phyloP scores from a whole-genome alignment of 805 yeast genomes.

The Candida suzukii region DNA sequence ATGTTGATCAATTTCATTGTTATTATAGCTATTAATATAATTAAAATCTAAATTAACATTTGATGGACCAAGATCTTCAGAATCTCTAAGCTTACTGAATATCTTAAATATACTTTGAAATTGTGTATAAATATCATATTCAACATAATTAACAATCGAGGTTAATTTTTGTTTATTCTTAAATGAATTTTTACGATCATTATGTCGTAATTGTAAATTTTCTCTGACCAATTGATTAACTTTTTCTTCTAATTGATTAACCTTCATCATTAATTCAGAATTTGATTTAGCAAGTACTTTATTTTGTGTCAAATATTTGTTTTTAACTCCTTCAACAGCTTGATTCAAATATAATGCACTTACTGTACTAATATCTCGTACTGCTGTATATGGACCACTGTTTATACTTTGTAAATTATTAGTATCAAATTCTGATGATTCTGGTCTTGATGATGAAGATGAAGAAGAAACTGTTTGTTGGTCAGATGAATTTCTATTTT shows the following conservation, averaged over 20 bases:
- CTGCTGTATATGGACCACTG: neutral
- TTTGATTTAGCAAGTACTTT: conserved; percentile 54
- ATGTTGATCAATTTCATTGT: too few relatives aligned
- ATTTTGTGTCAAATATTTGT: conserved; percentile 39
- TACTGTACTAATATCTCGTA: neutral
- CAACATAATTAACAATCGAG: conserved; percentile 31
- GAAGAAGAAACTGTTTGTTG: neutral
- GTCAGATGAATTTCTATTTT: neutral
- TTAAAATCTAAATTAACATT: conserved; percentile 2
- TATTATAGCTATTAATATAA: too few relatives aligned
- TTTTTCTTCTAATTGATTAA: conserved; percentile 46
- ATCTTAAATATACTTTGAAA: conserved; percentile 38
- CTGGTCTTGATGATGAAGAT: conserved; percentile 1
- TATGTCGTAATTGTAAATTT: conserved; percentile 19
- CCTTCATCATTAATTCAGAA: conserved; percentile 41
- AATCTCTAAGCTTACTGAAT: conserved; percentile 32
- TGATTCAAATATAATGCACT: neutral
- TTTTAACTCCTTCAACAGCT: conserved; percentile 7
- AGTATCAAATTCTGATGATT: neutral
- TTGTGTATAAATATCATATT: conserved; percentile 31
- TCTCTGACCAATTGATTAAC: conserved; percentile 21
- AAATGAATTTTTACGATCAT: conserved; percentile 11
- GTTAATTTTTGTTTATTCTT: conserved; percentile 9
- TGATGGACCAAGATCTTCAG: conserved; percentile 29
- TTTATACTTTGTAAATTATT: neutral